Conservation (phyloP, 306 rosid genomes). For the Vigna radiata region DNA sequence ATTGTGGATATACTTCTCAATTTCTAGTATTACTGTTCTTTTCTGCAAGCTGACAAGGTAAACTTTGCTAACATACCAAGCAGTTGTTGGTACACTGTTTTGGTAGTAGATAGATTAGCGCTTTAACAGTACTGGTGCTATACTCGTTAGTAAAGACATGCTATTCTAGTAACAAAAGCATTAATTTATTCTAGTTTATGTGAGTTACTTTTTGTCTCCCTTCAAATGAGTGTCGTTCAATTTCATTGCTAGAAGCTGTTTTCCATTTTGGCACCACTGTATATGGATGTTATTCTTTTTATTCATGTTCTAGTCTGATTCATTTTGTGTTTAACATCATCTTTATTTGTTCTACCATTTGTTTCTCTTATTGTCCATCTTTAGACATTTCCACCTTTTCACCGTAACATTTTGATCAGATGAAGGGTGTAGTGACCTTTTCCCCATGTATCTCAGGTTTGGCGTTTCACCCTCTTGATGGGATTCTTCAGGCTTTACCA, state of each 20-base stretch:
- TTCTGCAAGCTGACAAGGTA: not conserved
- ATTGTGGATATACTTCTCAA: not conserved
- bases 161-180: not conserved
- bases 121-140: not conserved
- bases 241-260: not conserved
- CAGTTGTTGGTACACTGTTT: not conserved
- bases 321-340: not conserved
- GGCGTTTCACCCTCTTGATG: conserved; percentile 96
- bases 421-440: conserved; percentile 36
- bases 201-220: not conserved
- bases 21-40: not conserved
- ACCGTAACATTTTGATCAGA: not conserved
- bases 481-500: conserved; percentile 91
- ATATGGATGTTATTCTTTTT: not conserved
- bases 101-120: not conserved
- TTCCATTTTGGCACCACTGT: not conserved
- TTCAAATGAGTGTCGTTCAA: not conserved
- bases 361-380: conserved; percentile 17
- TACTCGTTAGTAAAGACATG: conserved; percentile 2
- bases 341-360: not conserved
- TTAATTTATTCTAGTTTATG: not conserved
- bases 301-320: not conserved
- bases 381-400: not conserved
- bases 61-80: not conserved
- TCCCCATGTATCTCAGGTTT: conserved; percentile 65